Evolutionary conservation across 257 asterid genomes (phyloP).

Genomic region (Jacaranda copaia): DNA sequence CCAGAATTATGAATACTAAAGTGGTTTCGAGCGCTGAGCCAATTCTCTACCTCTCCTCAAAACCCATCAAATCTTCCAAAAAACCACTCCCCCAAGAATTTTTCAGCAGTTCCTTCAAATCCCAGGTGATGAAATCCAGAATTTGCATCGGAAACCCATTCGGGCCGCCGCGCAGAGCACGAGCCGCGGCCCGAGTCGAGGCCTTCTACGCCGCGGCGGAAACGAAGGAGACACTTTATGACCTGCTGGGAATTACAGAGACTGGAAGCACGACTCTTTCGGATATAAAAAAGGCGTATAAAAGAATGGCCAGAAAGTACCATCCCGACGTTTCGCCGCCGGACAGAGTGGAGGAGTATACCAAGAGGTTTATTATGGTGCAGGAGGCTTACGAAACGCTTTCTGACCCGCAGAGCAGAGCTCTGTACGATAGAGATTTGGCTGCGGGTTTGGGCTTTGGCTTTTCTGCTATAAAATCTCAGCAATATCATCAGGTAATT

Average conservation of each 20-base stretch:
- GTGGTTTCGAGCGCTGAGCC: conserved; percentile 36
- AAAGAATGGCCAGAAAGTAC: conserved; percentile 57
- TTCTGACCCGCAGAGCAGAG: conserved; percentile 53
- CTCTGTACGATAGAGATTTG: conserved; percentile 58
- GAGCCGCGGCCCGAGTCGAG: conserved; percentile 28
- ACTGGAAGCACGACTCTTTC: conserved; percentile 38
- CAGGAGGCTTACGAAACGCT: conserved; percentile 67
- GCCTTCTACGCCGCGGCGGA: conserved; percentile 38
- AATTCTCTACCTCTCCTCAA: conserved; percentile 17
- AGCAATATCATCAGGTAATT: conserved; percentile 24
- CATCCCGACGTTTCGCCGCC: conserved; percentile 80
- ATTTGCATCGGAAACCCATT: background rate
- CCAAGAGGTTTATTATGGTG: conserved; percentile 56
- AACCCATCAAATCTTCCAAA: background rate
- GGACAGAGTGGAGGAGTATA: conserved; percentile 61
- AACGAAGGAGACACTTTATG: conserved; percentile 48
- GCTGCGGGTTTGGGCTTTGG: conserved; percentile 36
- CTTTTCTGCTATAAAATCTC: conserved; percentile 26
- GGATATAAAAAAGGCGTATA: conserved; percentile 70
- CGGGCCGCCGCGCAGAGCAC: conserved; percentile 15
- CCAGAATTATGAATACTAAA: conserved; percentile 34
- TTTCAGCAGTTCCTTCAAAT: conserved; percentile 28
- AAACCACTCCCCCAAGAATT: background rate
- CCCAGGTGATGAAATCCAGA: conserved; percentile 20
- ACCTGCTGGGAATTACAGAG: conserved; percentile 59